A percentile compares a stretch with the other conserved stretches of the same genome.
Conservation (phyloP, 352 stramenopile species). For the Globisporangium yorkense region DNA sequence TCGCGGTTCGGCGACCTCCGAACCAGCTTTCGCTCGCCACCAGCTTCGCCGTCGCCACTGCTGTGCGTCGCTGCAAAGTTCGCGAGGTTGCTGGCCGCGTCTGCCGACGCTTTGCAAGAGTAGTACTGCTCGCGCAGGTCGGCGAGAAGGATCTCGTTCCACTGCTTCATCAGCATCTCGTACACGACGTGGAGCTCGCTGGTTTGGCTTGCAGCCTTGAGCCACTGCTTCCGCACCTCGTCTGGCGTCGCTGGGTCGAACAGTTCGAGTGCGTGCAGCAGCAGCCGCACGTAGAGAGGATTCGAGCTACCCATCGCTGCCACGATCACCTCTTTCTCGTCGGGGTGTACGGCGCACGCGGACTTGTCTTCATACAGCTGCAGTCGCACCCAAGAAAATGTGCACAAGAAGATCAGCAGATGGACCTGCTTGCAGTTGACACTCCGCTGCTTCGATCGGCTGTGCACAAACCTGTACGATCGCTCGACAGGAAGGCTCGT, state of each 20-base stretch:
- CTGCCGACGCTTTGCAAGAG: slow-evolving; percentile 16
- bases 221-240: slow-evolving; percentile 30
- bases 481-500: slow-evolving; percentile 53
- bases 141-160: slow-evolving; percentile 61
- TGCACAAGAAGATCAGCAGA: not conserved
- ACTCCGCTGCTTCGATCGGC: not conserved
- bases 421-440: not conserved
- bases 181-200: slow-evolving; percentile 52
- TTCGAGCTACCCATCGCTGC: slow-evolving; percentile 50
- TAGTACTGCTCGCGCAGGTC: slow-evolving; percentile 39
- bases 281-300: slow-evolving; percentile 55
- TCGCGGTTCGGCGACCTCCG: slow-evolving; percentile 5
- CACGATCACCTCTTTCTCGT: slow-evolving; percentile 44
- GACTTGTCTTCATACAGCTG: slow-evolving; percentile 34
- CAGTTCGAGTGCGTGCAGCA: slow-evolving; percentile 56
- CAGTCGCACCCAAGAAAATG: not conserved
- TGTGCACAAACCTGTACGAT: slow-evolving; percentile 36
- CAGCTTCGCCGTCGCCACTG: not conserved
- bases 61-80: not conserved
- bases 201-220: slow-evolving; percentile 28
- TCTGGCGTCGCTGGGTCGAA: slow-evolving; percentile 24
- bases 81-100: not conserved
- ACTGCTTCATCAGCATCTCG: slow-evolving; percentile 66
- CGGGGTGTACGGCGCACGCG: slow-evolving; percentile 14
- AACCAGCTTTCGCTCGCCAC: slow-evolving; percentile 6